These are phyloP conservation scores for Taiozyma sp. DNA, from an alignment of 1,139 yeast species.

Conservation along the genomic window DNA sequence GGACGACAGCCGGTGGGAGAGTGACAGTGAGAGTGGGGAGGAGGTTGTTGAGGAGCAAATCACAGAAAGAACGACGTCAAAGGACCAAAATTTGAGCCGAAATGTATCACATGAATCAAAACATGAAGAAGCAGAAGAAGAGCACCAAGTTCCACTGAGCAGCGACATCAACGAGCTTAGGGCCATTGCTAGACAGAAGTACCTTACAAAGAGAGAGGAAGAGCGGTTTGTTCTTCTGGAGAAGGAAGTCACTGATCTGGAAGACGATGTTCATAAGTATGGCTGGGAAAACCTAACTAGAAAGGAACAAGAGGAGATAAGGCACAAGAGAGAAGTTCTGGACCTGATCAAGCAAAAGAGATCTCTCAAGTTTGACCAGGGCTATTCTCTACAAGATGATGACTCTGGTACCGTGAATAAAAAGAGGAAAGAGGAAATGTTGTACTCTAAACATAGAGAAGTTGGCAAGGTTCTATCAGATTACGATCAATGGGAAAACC, in stretches of 20 bases:
- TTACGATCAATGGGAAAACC: constrained; percentile 58
- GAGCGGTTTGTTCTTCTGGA: constrained; percentile 38
- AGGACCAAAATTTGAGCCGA: constrained; percentile 20
- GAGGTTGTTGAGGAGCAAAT: constrained; percentile 4
- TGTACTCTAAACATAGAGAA: constrained; percentile 25
- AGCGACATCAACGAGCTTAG: constrained; percentile 31
- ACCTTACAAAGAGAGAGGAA: constrained; percentile 42
- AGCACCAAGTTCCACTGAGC: constrained; percentile 11
- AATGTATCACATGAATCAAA: constrained; percentile 28
- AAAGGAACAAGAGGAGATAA: constrained; percentile 45
- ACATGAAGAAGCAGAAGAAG: constrained; percentile 17
- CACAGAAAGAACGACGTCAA: constrained; percentile 11
- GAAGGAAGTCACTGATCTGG: constrained; percentile 43
- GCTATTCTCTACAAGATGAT: constrained; percentile 53
- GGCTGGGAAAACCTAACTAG: constrained; percentile 46
- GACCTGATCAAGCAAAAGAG: constrained; percentile 37
- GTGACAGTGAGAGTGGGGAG: constrained; percentile 19
- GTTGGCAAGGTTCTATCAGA: constrained; percentile 25
- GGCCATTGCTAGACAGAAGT: constrained; percentile 41
- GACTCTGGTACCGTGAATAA: constrained; percentile 48
- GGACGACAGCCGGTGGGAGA: constrained; percentile 14
- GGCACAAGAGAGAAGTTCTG: constrained; percentile 42
- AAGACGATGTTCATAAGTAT: constrained; percentile 37
- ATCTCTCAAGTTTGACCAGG: constrained; percentile 28
- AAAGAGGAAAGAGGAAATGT: constrained; percentile 38